Percentiles rank a stretch among this genome's conserved stretches.
Conservation (phyloP, 1,139 yeast species). For the Kluyveromyces sp. region DNA sequence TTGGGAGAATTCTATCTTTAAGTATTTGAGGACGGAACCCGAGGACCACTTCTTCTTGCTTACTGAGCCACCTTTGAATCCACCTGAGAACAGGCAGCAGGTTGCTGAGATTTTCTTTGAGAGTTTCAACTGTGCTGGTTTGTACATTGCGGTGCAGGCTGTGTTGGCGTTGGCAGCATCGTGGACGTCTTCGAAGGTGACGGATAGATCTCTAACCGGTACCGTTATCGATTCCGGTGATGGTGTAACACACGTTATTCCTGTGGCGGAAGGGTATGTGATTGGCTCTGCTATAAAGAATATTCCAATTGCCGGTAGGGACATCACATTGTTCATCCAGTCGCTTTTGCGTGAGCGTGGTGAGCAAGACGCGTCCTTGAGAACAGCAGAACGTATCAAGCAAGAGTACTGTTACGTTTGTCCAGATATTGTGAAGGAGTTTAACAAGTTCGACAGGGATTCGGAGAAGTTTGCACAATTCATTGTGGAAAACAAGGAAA, state of each 20-base stretch:
- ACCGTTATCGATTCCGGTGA: constrained; percentile 97
- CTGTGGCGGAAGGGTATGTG: constrained; percentile 98
- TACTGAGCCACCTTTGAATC: constrained; percentile 97
- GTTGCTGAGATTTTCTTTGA: constrained; percentile 99
- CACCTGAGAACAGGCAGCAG: constrained; percentile 97
- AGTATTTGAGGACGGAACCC: constrained; percentile 94
- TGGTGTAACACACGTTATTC: constrained; percentile 97
- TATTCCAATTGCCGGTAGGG: constrained; percentile 98
- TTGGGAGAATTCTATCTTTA: constrained; percentile 96
- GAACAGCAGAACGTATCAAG: constrained; percentile 93
- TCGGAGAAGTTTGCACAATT: constrained; percentile 92
- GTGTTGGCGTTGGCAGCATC: constrained; percentile 97
- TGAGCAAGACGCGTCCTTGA: constrained; percentile 85
- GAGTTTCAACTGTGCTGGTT: constrained; percentile 95
- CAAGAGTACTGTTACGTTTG: constrained; percentile 96
- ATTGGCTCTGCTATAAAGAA: constrained; percentile 96
- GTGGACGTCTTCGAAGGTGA: constrained; percentile 95
- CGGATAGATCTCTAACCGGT: constrained; percentile 93
- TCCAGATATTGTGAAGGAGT: constrained; percentile 96
- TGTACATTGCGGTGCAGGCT: constrained; percentile 97
- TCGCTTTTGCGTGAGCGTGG: constrained; percentile 92
- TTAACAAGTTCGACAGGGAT: constrained; percentile 87
- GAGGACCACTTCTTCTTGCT: constrained; percentile 93
- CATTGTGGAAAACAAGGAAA: constrained; percentile 75
- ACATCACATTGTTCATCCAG: constrained; percentile 89